Base-by-base conservation (phyloP, 495 filamentous ascomycete genomes). In the Penicillium simplicissimum region DNA sequence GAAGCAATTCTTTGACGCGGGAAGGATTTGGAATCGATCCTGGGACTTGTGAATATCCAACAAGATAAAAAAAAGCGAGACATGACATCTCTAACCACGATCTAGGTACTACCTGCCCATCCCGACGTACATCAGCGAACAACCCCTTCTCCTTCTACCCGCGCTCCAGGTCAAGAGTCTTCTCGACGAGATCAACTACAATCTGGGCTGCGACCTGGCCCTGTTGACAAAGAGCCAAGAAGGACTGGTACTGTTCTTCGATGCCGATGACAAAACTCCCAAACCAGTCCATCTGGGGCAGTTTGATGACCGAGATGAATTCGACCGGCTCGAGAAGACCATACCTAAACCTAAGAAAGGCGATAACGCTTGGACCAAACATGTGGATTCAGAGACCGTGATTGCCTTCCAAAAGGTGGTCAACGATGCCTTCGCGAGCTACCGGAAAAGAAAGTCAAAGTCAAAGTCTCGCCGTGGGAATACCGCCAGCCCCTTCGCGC, bases 31-130 rank as follows among this genome's bases (percentile, higher is more conserved):
- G 63, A 64, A 81, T 3, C 79, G 84, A 3, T 59, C 73, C 38
- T 96, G 91, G 92, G 87, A 92, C 59, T 62, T 95, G 91, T 96
- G 77, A 84, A 88, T 84, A 7, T 11, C 37, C 15, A 15, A n/a
- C n/a, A 40, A 34, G 42, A 21, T 2, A 1, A 11, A 23, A 45
- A n/a, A 13, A 21, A 0, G 9, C 8, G n/a, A n/a, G n/a, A 21
- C 2, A 23, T 17, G n/a, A 9, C 8, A 21, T 23, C 10, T 21
- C 42, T 45, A 23, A 45, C 2, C n/a, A 59, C 11, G 19, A 11
- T 49, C 47, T 15, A 93, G 91, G 42, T 92, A 89, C 74, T 92
- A 88, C 65, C 71, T 92, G 47, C 76, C 84, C 59, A 76, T 85
- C 23, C 84, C 85, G 0, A 49, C 62, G 14, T 65, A 73, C 7